These are phyloP conservation scores for Kwoniella pini DNA, from an alignment of 768 basidiomycete genomes.

Conservation along the genomic window DNA sequence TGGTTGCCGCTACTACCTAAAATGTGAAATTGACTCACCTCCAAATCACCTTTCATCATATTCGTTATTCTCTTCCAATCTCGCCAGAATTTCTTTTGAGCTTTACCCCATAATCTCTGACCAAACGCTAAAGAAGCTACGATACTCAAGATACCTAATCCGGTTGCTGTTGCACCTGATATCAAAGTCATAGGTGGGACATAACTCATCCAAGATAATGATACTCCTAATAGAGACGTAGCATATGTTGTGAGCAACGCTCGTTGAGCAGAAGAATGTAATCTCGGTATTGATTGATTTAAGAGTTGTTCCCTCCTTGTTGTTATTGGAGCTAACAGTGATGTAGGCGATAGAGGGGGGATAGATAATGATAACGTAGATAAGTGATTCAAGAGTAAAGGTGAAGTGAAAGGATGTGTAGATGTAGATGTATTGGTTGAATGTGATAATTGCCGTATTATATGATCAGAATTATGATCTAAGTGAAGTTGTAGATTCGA, in stretches of 20 bases:
- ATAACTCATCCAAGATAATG: slow-evolving; percentile 37
- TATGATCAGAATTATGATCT: slow-evolving; percentile 22
- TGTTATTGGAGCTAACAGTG: slow-evolving; percentile 38
- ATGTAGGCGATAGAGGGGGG: slow-evolving; percentile 24
- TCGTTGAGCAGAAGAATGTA: slow-evolving; percentile 38
- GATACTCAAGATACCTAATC: slow-evolving; percentile 33
- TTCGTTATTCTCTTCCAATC: slow-evolving; percentile 45
- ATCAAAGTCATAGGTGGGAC: slow-evolving; percentile 37
- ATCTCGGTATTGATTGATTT: slow-evolving; percentile 22
- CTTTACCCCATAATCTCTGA: slow-evolving; percentile 40
- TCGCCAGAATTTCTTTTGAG: slow-evolving; percentile 47
- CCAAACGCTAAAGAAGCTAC: slow-evolving; percentile 37
- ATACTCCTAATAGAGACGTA: slow-evolving; percentile 22
- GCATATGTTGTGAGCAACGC: slow-evolving; percentile 30
- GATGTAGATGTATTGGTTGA: not conserved
- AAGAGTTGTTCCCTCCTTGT: slow-evolving; percentile 40
- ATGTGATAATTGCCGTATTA: slow-evolving; percentile 29
- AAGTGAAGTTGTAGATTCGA: slow-evolving; percentile 36
- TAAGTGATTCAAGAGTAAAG: slow-evolving; percentile 49
- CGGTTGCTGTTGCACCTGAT: slow-evolving; percentile 30
- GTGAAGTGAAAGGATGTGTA: slow-evolving; percentile 44
- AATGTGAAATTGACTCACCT: slow-evolving; percentile 27
- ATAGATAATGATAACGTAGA: slow-evolving; percentile 38
- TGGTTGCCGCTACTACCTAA: too few species aligned
- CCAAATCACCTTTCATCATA: slow-evolving; percentile 45